Base-by-base conservation (phyloP, 768 basidiomycete species). In the Calocera cornea region DNA sequence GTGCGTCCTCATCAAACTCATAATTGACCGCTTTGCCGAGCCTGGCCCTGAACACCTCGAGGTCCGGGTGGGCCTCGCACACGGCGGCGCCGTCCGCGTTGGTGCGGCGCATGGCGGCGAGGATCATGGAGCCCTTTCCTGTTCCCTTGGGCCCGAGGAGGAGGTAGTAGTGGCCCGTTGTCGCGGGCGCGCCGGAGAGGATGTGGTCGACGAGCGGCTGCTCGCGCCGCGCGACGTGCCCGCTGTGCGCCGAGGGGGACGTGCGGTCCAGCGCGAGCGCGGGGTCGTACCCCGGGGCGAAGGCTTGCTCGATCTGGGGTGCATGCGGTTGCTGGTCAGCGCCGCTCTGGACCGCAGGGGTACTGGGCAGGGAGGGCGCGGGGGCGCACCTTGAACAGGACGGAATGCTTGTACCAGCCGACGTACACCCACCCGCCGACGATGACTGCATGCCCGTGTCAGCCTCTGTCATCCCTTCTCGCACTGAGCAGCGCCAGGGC, bases 81-180 rank as follows among this genome's bases (percentile, higher is more conserved):
- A 91, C 82, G 10, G 87, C 84, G 31, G 89, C 83, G 2, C 74
- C 74, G 22, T 50, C 60, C 16, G 63, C 34, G 65, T 86, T 78
- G 70, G 86, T 86, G 2, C 82, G 80, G 24, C 83, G 77, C 89
- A 94, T 92, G 1, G 88, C 83, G 67, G 93, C 87, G 66, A 93
- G 80, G 67, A 93, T 84, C 89, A 90, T 87, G 0, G 88, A 88
- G 14, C 87, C 86, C 78, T 92, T 90, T 3, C 89, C 88, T 19
- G 86, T 84, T n/a, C 91, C 88, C 85, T 93, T 93, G 8, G 88
- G 83, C 1, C 89, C 91, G 54, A 93, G 79, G 34, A 92, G 76
- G 70, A 92, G 79, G 75, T 84, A 89, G 76, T 91, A 92, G 74
- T 86, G 83, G 1, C 89, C 89, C 16, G n/a, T n/a, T n/a, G n/a